A percentile compares a stretch with the other conserved stretches of the same genome.
These are phyloP conservation scores for Salix purpurea DNA, from an alignment of 345 rosid species.

Conservation along the genomic window DNA sequence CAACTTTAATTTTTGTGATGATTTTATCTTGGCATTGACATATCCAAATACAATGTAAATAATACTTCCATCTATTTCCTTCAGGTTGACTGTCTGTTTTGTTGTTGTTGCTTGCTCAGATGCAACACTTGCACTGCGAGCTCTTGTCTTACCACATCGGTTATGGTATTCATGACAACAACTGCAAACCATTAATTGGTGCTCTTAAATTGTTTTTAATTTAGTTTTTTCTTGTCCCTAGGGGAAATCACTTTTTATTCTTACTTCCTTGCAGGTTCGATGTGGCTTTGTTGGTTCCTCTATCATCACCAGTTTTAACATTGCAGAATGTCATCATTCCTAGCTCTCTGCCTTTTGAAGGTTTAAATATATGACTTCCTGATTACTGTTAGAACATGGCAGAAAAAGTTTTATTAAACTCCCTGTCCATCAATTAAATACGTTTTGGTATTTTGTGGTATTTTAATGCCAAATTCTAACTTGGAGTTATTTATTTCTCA, in stretches of 20 bases:
- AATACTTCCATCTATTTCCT: slow-evolving; percentile 7
- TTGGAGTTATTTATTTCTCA: slow-evolving; percentile 9
- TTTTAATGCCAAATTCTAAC: not conserved
- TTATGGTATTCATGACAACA: slow-evolving; percentile 58
- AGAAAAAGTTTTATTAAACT: not conserved
- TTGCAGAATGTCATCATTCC: slow-evolving; percentile 69
- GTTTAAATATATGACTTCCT: slow-evolving; percentile 26
- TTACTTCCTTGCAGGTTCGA: slow-evolving; percentile 63
- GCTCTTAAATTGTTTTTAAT: not conserved
- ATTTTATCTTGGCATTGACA: not conserved
- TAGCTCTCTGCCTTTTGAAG: slow-evolving; percentile 34
- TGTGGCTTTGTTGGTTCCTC: slow-evolving; percentile 64
- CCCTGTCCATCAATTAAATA: not conserved
- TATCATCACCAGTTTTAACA: slow-evolving; percentile 67
- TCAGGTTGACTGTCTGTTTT: slow-evolving; percentile 83
- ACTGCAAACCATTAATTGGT: not conserved
- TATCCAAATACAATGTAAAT: not conserved
- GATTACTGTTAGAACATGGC: not conserved
- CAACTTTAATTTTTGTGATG: not conserved
- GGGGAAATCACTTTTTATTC: not conserved
- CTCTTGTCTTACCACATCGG: slow-evolving; percentile 74
- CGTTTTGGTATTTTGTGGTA: not conserved
- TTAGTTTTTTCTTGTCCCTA: not conserved
- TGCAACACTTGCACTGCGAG: slow-evolving; percentile 79
- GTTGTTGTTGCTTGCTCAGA: slow-evolving; percentile 84